Evolutionary conservation across 768 basidiomycete genomes (phyloP).

Genomic region (Leucogyrophana mollusca): DNA sequence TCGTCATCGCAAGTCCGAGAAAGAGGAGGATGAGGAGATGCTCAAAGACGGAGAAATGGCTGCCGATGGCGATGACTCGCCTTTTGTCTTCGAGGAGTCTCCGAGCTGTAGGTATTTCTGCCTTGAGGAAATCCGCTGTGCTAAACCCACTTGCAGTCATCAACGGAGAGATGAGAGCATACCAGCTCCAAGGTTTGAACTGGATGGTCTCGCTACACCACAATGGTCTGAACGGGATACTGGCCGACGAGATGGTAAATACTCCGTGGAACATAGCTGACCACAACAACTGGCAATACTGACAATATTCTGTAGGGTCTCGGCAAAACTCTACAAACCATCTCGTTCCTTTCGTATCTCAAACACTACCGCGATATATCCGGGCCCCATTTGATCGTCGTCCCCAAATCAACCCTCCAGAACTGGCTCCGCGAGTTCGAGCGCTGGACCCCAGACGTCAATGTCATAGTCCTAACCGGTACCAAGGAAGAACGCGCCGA

Average conservation of each 20-base stretch:
- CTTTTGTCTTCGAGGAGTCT: constrained; percentile 92
- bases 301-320: constrained; percentile 60
- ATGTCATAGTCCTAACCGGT: constrained; percentile 78
- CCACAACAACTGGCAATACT: constrained; percentile 7
- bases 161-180: constrained; percentile 85
- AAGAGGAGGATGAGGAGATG: constrained; percentile 97
- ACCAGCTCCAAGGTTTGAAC: constrained; percentile 94
- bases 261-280: background rate
- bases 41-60: constrained; percentile 83
- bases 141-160: constrained; percentile 55
- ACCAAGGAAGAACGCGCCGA: constrained; percentile 87
- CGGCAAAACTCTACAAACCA: constrained; percentile 97
- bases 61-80: constrained; percentile 81
- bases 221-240: constrained; percentile 94
- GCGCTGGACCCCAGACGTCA: constrained; percentile 89
- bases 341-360: constrained; percentile 94
- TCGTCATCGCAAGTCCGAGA: constrained; percentile 93
- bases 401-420: constrained; percentile 97
- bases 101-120: constrained; percentile 65
- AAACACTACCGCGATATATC: constrained; percentile 72
- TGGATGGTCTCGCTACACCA: constrained; percentile 98
- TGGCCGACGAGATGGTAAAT: constrained; percentile 91
- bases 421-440: constrained; percentile 96
- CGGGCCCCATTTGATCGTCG: constrained; percentile 93
- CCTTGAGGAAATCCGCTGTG: background rate